These are phyloP conservation scores for Cryomyces antarcticus DNA, from an alignment of 495 filamentous ascomycete genomes.

Conservation along the genomic window DNA sequence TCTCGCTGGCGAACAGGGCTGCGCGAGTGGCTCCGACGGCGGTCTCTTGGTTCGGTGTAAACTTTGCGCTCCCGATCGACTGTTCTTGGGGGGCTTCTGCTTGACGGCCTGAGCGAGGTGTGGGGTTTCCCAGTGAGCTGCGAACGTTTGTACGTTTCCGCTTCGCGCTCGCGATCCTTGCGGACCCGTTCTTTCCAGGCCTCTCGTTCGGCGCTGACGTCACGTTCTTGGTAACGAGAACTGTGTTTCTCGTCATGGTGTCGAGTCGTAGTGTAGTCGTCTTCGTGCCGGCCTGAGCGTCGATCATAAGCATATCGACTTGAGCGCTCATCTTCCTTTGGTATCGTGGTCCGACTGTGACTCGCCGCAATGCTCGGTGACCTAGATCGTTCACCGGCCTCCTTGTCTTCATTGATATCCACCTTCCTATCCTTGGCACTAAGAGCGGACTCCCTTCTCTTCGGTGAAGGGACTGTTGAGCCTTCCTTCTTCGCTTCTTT, in stretches of 20 bases:
- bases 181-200: slow-evolving; percentile 8
- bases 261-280: not conserved
- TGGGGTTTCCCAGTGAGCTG: not conserved
- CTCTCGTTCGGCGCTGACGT: slow-evolving; percentile 8
- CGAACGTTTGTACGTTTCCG: not conserved
- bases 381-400: not conserved
- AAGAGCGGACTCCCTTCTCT: not conserved
- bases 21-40: not conserved
- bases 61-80: not conserved
- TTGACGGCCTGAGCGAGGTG: not conserved
- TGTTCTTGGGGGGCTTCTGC: not conserved
- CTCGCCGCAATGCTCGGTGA: not conserved
- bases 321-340: not conserved
- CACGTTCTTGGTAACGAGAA: slow-evolving; percentile 1
- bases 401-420: not conserved
- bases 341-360: not conserved
- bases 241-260: not conserved
- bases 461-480: not conserved
- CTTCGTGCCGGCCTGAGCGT: slow-evolving; percentile 1
- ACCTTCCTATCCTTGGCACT: too few species aligned
- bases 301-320: not conserved
- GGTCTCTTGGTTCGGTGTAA: not conserved
- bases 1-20: not conserved
- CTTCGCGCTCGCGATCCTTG: not conserved
- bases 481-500: not conserved